Base-by-base conservation (phyloP, 768 basidiomycete species). In the Kwoniella pini region DNA sequence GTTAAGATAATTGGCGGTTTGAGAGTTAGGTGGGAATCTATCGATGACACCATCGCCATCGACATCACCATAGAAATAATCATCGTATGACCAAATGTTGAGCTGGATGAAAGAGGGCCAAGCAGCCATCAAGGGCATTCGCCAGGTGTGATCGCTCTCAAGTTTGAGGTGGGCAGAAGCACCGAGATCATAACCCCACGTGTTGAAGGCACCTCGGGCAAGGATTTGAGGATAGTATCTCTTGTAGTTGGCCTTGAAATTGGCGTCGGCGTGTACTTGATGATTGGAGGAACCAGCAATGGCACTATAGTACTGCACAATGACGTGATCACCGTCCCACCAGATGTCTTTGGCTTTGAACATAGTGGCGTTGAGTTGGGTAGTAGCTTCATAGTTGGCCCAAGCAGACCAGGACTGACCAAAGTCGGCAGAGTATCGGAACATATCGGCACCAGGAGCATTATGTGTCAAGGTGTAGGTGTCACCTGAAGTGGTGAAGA, bases 91-190 rank as follows among this genome's bases (percentile, higher is more conserved):
- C 82, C 87, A 95, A 53, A 95, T 87, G 79, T 95, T 94, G 56
- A 95, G 82, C 77, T 96, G 90, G 28, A 95, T 81, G 68, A 86
- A 91, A 1, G 89, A 87, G 4, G 93, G 93, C 93, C 93, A 96
- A 11, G 84, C 80, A 30, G 89, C 84, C 87, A 91, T 92, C 73
- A 95, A 87, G 0, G 65, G 72, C 50, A 69, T 69, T 43, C 63
- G 49, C 70, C 92, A 95, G 50, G 82, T 81, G 51, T 87, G 84
- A 46, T 90, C 83, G 6, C 80, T 58, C 85, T 84, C 27, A 0
- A 65, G 52, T 27, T 77, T 79, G 88, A 95, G 90, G 64, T 83
- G 68, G 39, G 88, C 83, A 0, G 84, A 65, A 42, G 91, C 84
- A 70, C 93, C 93, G 58, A 85, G 81, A 80, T 96, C 93, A 75